A percentile compares a stretch with the other conserved stretches of the same genome.
These are phyloP conservation scores for Rhizophora apiculata DNA, from an alignment of 345 rosid species.

Conservation along the genomic window DNA sequence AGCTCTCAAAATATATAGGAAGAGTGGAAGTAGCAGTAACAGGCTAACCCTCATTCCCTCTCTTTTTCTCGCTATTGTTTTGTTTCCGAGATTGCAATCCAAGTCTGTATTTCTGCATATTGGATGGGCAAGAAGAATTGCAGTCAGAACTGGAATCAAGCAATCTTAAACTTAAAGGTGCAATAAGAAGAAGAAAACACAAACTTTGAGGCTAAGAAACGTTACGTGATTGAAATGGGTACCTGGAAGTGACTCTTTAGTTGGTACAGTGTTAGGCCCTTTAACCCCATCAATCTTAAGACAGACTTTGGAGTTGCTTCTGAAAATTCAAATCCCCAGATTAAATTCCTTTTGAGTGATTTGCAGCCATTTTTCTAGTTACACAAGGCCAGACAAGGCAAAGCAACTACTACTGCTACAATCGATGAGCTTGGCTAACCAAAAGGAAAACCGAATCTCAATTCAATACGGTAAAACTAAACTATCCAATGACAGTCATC, in stretches of 20 bases:
- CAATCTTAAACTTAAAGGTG: not conserved
- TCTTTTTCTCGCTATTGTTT: slow-evolving; percentile 33
- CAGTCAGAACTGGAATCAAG: not conserved
- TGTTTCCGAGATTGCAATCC: slow-evolving; percentile 67
- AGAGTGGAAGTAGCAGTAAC: not conserved
- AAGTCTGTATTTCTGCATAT: slow-evolving; percentile 74
- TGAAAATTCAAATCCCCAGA: slow-evolving; percentile 17
- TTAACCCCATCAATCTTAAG: slow-evolving; percentile 77
- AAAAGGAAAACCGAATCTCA: too few species aligned
- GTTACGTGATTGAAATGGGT: not conserved
- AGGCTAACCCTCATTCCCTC: slow-evolving; percentile 44
- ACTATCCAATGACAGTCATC: too few species aligned
- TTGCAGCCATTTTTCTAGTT: too few species aligned
- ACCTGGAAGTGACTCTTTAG: slow-evolving; percentile 97
- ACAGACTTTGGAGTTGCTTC: slow-evolving; percentile 96
- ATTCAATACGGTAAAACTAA: too few species aligned
- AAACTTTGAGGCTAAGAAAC: not conserved
- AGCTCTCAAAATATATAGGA: too few species aligned
- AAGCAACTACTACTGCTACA: too few species aligned
- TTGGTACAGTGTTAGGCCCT: slow-evolving; percentile 90
- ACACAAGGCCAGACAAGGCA: too few species aligned
- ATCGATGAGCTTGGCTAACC: too few species aligned
- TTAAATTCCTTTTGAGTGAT: too few species aligned
- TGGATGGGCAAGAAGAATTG: not conserved
- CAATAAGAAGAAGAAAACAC: too few species aligned